Evolutionary conservation across 1,284 basidiomycete genomes (phyloP).

Genomic region (Xanthoconium separans): DNA sequence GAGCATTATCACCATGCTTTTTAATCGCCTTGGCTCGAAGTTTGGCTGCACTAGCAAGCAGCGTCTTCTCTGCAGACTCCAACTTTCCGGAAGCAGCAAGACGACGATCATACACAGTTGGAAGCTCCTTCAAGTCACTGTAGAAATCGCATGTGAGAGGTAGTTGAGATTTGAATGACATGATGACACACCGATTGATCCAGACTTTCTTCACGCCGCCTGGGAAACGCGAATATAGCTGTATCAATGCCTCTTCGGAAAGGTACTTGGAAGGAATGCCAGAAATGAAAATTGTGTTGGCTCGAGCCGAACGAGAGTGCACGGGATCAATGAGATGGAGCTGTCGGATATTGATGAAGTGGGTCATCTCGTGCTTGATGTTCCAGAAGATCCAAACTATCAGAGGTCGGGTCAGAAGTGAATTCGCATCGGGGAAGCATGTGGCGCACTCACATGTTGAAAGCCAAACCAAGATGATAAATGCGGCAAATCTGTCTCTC

Average conservation of each 20-base stretch:
- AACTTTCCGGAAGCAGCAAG: conserved; percentile 74
- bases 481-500: conserved; percentile 68
- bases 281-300: conserved; percentile 86
- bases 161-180: neutral
- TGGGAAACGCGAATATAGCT: conserved; percentile 73
- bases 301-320: conserved; percentile 77
- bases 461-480: conserved; percentile 69
- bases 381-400: conserved; percentile 84
- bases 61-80: conserved; percentile 79
- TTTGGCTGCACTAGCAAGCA: conserved; percentile 77
- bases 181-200: conserved; percentile 65
- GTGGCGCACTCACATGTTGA: conserved; percentile 63
- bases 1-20: conserved; percentile 28
- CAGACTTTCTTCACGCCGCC: conserved; percentile 88
- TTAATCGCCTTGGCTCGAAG: conserved; percentile 49
- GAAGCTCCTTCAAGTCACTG: conserved; percentile 78
- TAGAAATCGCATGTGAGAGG: neutral
- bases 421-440: neutral
- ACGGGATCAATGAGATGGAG: conserved; percentile 74
- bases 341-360: conserved; percentile 83
- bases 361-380: conserved; percentile 76
- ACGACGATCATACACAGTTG: conserved; percentile 80
- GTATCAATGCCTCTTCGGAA: conserved; percentile 60
- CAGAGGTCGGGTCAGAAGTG: neutral
- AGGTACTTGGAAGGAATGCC: conserved; percentile 85